Evolutionary conservation across 805 yeast genomes (phyloP), one percentile per base, ranked within the genome.

Genomic region (Jamesozyma hellenica): DNA sequence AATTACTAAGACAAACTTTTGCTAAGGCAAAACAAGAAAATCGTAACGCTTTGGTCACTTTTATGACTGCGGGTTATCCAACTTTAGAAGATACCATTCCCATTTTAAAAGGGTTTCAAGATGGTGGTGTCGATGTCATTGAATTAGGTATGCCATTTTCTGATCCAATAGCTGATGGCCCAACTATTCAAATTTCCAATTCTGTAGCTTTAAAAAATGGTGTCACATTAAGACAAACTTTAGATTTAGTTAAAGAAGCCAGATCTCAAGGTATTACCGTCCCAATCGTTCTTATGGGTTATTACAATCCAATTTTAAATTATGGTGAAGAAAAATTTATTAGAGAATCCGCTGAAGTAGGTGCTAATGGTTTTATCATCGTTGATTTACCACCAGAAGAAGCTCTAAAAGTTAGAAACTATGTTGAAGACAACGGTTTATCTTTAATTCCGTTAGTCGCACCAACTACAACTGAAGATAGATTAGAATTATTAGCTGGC

Each of bases 161-260:
- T 17, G 99, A 92, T 60, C 98, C 99, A 29, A 87, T 92, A 60
- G 99, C 97, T 27, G 99, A 92, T 62, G 99, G 99, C 35, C 95
- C 97, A 30, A 85, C 95, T 14, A 92, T 92, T 54, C 98, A 92
- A 66, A 77, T 68, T 27, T 86, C 97, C 29, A 88, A 88, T 65
- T 75, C 74, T 16, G 68, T 66, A n/a, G 92, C 98, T 15, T 70
- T 92, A 47, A 71, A 74, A 19, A 90, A 92, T 53, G 94, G 94
- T 12, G 75, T 87, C 43, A 80, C 86, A 25, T 77, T 86, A 46
- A 58, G 66, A 7, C 68, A 70, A 53, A 78, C 86, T 48, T 65
- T 92, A 44, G 87, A 82, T 13, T 58, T 85, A 34, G 84, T 92
- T 19, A 63, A 67, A 42, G 57, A 73, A 49, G 96, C 97, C 26